phyloP scores from a whole-genome alignment of 805 yeast genomes.

The Sungouiella blattae region DNA sequence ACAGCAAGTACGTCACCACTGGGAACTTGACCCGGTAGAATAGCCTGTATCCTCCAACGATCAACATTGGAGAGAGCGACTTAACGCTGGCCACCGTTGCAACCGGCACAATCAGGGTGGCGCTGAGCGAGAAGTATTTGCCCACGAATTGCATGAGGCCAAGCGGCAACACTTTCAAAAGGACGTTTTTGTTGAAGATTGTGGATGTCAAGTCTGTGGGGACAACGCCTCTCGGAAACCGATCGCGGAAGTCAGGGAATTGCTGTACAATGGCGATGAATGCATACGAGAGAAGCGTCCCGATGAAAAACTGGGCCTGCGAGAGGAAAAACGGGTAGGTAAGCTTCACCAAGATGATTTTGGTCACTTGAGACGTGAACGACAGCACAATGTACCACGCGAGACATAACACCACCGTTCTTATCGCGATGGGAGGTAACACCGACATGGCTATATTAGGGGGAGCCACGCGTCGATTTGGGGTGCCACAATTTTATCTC shows the following conservation, averaged over 20 bases:
- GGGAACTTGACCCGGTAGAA: constrained; percentile 51
- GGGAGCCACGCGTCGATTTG: no score
- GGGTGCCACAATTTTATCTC: no score
- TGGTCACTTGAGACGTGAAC: constrained; percentile 62
- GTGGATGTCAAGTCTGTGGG: constrained; percentile 34
- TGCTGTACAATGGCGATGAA: constrained; percentile 34
- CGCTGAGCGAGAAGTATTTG: constrained; percentile 57
- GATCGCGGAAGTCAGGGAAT: constrained; percentile 17
- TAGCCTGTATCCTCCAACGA: constrained; percentile 53
- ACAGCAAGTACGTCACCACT: constrained; percentile 46
- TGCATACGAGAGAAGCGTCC: constrained; percentile 39
- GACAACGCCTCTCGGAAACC: constrained; percentile 55
- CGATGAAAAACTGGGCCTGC: constrained; percentile 58
- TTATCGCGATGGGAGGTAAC: constrained; percentile 10
- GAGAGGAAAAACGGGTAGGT: constrained; percentile 63
- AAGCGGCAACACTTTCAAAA: constrained; percentile 54
- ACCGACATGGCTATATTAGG: no score
- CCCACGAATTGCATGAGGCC: constrained; percentile 67
- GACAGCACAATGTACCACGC: constrained; percentile 64
- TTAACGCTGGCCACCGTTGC: constrained; percentile 71
- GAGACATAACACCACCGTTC: constrained; percentile 43
- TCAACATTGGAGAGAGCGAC: constrained; percentile 61
- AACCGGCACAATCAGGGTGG: constrained; percentile 62
- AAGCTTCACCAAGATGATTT: constrained; percentile 49
- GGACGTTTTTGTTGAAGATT: constrained; percentile 24